Evolutionary conservation across 768 basidiomycete species (phyloP), one percentile per base, ranked within the genome.

Genomic region (Trametes cingulata): DNA sequence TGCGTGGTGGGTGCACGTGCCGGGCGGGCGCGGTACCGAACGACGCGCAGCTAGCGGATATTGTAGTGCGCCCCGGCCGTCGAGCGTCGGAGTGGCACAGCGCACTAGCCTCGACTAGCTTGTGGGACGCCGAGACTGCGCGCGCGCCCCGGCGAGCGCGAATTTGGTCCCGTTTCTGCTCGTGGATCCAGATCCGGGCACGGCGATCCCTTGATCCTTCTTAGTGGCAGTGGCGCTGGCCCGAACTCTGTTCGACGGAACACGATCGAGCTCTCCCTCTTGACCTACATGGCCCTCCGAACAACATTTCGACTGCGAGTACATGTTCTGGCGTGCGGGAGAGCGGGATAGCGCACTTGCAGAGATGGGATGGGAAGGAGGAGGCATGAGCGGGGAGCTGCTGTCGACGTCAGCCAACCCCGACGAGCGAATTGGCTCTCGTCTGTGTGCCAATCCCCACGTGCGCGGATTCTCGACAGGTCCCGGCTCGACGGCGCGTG

Each of bases 161-260:
- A 42, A 41, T 49, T 42, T 57, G 56, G 56, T 50, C 47, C 56
- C 47, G 56, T 56, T 29, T 47, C 53, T 29, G 45, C 36, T 25
- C 55, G 46, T 40, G 55, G 55, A 49, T 46, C 46, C 56, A 57
- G 56, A 57, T 57, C 56, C 22, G 39, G 39, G 27, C 43, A 46
- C 55, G 55, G 46, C 40, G 56, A 57, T 57, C 56, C 47, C 37
- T 49, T 17, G 39, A 49, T 49, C 56, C 39, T 41, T 50, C 27
- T 45, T 57, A 57, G 56, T 57, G 56, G 56, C 56, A 57, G 56
- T 57, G 56, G 56, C 56, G 56, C 48, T 36, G 20, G 47, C 13
- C 35, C 45, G 25, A 57, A 57, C 56, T 37, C 41, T 57, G 46
- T 56, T 48, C 24, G 55, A 56, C 55, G 56, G 56, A 57, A 27